Evolutionary conservation across 1,284 basidiomycete species (phyloP), one percentile per base, ranked within the genome.

Genomic region (Ustanciosporium gigantosporum): DNA sequence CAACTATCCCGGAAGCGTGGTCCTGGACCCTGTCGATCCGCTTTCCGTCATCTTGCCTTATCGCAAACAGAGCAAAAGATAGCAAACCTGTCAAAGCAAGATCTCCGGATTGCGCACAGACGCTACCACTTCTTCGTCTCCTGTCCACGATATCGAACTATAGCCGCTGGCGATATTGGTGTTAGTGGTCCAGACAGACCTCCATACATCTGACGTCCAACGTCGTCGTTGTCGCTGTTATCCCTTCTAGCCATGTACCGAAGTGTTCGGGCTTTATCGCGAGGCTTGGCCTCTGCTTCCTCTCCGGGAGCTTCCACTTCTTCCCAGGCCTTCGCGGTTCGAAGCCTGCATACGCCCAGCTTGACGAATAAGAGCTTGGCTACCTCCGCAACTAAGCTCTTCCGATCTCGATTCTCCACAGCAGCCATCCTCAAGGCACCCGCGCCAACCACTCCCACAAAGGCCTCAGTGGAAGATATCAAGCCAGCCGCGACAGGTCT

Each of bases 401-500:
- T 64, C 42, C 61, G 51, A 8, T 64, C 65, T 7, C 59, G 51
- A 34, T 59, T 67, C 41, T 58, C 60, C 36, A 64, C 65, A 22
- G 25, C 37, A 5, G 47, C 53, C 22, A 40, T 51, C 25, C 48
- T 58, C 51, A 57, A 47, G 27, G 40, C 46, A 9, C 66, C 68
- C 9, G 25, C 58, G 13, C 47, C 68, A n/a, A 46, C 66, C 15
- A n/a, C 46, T 8, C 47, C 65, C 23, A 36, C 50, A n/a, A 49
- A 48, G 21, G 70, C 70, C 17, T 39, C 61, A 16, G 49, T 60
- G 15, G 45, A 72, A 34, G 60, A 70, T 36, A 57, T 72, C 31
- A 34, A 64, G 49, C 70, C 70, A 21, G 59, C 66, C 23, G 59
- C 70, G 14, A 69, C 53, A 2, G 70, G 69, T 22, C 53, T 73